Base-by-base conservation (phyloP, 768 basidiomycete species). In the Suillus occidentalis region DNA sequence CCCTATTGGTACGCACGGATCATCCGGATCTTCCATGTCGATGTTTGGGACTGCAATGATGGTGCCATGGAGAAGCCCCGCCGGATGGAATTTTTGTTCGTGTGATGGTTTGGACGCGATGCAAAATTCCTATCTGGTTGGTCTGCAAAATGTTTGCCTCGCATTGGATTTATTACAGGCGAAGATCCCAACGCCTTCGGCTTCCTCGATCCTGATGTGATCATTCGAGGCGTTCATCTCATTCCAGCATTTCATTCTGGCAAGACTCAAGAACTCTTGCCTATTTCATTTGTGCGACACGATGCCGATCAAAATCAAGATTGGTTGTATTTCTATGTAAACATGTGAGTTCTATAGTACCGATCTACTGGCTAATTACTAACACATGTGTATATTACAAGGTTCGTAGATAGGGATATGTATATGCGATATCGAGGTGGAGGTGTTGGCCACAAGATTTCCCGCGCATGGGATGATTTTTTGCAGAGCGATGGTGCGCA, bases 31-130 rank as follows among this genome's bases (percentile, higher is more conserved):
- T 83, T 74, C 62, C 80, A 82, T 63, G 37, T 63, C 4, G 22
- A 55, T 6, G 25, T 63, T 25, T 16, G 28, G 40, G 50, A 63
- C 42, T 5, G 56, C 34, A 58, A 37, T 22, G 50, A 52, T 1
- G 13, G 2, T 0, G 12, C 25, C 50, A 52, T 52, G 50, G 47
- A 49, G 22, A 49, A 49, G 18, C 47, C 5, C 3, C 5, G 1
- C 4, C 12, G 1, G n/a, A 77, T 84, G 68, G 74, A 81, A 2
- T 77, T 84, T 20, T 65, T 85, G 2, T 84, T 79, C 71, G 79
- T 85, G 0, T 69, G 71, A 0, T 81, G 81, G 79, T 73, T 81
- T 52, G 73, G 74, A 2, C 53, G 62, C 0, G 77, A 82, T 9
- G 22, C 43, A 66, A 59, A 0, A 63, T 64, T 68, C 66, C 16